Conservation (phyloP, 192 early-diverging fungal genomes). For the Coemansia sp. region DNA sequence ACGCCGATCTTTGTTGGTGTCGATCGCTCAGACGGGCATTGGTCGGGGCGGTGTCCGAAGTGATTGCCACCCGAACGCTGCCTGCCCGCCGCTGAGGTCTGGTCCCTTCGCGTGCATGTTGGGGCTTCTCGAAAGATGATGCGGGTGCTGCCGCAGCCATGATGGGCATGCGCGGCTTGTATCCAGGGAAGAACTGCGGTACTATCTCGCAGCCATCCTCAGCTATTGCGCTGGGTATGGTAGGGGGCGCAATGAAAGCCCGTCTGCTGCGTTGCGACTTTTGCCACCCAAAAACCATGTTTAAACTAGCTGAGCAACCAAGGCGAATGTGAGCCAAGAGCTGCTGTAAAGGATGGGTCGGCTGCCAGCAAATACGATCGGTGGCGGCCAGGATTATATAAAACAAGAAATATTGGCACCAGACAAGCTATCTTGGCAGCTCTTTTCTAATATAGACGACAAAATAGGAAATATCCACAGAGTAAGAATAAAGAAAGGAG, state of each 20-base stretch:
- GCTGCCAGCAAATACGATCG: neutral
- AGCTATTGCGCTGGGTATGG: slow-evolving; percentile 19
- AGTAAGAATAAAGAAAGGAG: neutral
- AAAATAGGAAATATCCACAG: neutral
- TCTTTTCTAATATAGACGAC: neutral
- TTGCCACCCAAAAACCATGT: slow-evolving; percentile 46
- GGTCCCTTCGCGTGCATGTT: neutral
- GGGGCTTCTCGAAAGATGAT: neutral
- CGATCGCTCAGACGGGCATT: slow-evolving; percentile 7
- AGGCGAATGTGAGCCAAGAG: neutral
- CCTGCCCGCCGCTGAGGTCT: slow-evolving; percentile 35
- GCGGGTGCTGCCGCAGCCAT: neutral
- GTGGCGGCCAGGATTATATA: neutral
- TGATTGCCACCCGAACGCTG: slow-evolving; percentile 5
- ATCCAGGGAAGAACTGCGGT: slow-evolving; percentile 47
- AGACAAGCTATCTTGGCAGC: neutral
- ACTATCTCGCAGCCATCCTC: slow-evolving; percentile 41
- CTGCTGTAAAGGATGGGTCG: neutral
- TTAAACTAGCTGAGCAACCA: neutral
- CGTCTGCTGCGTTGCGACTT: slow-evolving; percentile 3
- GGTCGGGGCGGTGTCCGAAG: neutral
- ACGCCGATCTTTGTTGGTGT: slow-evolving; percentile 17
- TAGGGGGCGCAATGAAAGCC: neutral
- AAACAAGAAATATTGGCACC: neutral
- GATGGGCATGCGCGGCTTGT: slow-evolving; percentile 12